These are phyloP conservation scores for Hypoxylon trugodes DNA, from an alignment of 495 filamentous ascomycete genomes.

Conservation along the genomic window DNA sequence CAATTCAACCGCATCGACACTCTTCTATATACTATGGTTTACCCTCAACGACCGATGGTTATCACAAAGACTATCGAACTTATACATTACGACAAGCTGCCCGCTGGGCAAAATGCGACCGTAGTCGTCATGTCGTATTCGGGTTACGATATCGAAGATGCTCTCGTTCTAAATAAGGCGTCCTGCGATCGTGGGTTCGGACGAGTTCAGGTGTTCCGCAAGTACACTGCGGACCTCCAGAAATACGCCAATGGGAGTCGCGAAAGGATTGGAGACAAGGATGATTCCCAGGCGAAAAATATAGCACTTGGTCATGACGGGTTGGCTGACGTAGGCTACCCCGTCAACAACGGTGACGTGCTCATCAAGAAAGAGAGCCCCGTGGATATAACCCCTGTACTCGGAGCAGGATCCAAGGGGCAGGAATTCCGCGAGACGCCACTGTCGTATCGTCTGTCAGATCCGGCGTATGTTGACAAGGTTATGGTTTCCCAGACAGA, in stretches of 20 bases:
- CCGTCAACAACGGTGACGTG: conserved; percentile 75
- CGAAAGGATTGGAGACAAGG: conserved; percentile 75
- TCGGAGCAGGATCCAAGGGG: conserved; percentile 67
- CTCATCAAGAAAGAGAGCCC: conserved; percentile 90
- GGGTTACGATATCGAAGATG: conserved; percentile 99
- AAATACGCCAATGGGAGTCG: conserved; percentile 81
- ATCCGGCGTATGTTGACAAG: conserved; percentile 91
- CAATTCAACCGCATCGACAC: conserved; percentile 97
- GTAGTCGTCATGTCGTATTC: conserved; percentile 99
- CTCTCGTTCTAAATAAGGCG: conserved; percentile 94
- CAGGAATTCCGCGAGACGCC: conserved; percentile 72
- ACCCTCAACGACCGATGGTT: conserved; percentile 97
- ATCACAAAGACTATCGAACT: conserved; percentile 96
- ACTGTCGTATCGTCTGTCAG: conserved; percentile 82
- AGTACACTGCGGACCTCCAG: conserved; percentile 78
- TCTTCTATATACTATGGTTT: conserved; percentile 94
- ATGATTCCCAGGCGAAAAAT: conserved; percentile 73
- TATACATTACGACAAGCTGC: conserved; percentile 96
- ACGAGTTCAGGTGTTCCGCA: conserved; percentile 93
- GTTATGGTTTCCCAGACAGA: conserved; percentile 91
- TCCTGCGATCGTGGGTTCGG: conserved; percentile 94
- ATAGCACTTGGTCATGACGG: conserved; percentile 79
- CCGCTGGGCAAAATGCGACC: conserved; percentile 94
- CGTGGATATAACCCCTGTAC: conserved; percentile 70
- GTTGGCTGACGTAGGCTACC: conserved; percentile 80